Evolutionary conservation across 768 basidiomycete species (phyloP), one percentile per base, ranked within the genome.

Genomic region (Termitomyces eurrhizus): DNA sequence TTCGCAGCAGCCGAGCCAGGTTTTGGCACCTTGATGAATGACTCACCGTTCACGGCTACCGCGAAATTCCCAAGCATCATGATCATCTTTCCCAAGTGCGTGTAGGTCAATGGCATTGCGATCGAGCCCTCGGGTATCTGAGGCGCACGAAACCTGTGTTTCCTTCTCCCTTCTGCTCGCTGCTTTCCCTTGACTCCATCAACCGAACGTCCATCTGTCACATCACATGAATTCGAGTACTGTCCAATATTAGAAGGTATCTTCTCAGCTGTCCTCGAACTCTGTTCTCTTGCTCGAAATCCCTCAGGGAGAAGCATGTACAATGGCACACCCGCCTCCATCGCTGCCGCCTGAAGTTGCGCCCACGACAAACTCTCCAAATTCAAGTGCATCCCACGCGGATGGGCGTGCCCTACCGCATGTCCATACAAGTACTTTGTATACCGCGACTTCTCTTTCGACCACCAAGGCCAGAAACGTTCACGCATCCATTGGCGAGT

Each of bases 261-360:
- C 21, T 21, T 56, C 26, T 61, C 53, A 41, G 32, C 14, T 14
- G 39, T 54, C 16, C 55, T 58, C 7, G n/a, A 41, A 13, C 18
- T 48, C 42, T 48, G 46, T 14, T 46, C 62, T 13, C 24, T 55
- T 9, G 61, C 52, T 39, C 50, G 35, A 44, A 68, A 69, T 14
- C 62, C 67, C n/a, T 46, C 68, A 3, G 83, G 83, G 2, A 86
- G 69, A 4, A 89, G 74, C 36, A 75, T 77, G 41, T 77, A 73
- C 1, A 87, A 75, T 0, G 88, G 80, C 0, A 84, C 82, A 3
- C 88, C 87, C 4, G 88, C 85, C 69, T 91, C 90, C 64, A 85
- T 75, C 4, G 88, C 85, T 3, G 88, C 84, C 21, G 77, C 78
- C 61, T 87, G 80, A 13, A 88, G 77, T 69, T 88, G 81, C 8